Percentiles rank a stretch among this genome's conserved stretches.
Evolutionary conservation across 768 basidiomycete species (phyloP).

Genomic region (Termitomyces sp.): DNA sequence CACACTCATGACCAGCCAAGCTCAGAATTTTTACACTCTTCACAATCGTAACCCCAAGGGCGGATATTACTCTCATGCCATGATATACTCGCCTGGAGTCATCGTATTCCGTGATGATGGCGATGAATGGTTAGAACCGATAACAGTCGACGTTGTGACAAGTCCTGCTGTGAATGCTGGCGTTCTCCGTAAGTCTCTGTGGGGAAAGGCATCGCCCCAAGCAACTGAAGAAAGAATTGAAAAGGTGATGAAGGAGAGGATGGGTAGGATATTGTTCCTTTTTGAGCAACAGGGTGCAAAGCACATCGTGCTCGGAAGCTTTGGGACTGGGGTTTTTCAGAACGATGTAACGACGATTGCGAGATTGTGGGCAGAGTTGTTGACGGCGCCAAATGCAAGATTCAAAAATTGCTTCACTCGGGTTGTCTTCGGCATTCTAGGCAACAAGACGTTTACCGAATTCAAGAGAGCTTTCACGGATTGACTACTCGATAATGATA

Average conservation of each 20-base stretch:
- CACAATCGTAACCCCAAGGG: slow-evolving; percentile 47
- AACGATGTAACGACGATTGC: slow-evolving; percentile 62
- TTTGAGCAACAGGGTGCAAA: slow-evolving; percentile 60
- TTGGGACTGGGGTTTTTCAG: slow-evolving; percentile 76
- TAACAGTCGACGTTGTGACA: slow-evolving; percentile 64
- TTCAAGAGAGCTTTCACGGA: slow-evolving; percentile 20
- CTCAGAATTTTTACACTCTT: slow-evolving; percentile 57
- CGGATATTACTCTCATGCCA: slow-evolving; percentile 74
- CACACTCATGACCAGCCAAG: slow-evolving; percentile 52
- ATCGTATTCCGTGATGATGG: slow-evolving; percentile 61
- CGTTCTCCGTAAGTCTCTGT: slow-evolving; percentile 30
- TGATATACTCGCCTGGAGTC: slow-evolving; percentile 70
- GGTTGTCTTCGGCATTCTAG: slow-evolving; percentile 62
- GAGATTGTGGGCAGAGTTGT: slow-evolving; percentile 59
- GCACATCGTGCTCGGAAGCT: slow-evolving; percentile 68
- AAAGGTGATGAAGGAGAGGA: slow-evolving; percentile 62
- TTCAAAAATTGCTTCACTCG: slow-evolving; percentile 58
- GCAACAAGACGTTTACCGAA: slow-evolving; percentile 25
- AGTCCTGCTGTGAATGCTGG: slow-evolving; percentile 75
- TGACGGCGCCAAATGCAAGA: slow-evolving; percentile 45
- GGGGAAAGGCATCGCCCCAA: slow-evolving; percentile 13
- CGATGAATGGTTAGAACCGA: slow-evolving; percentile 53
- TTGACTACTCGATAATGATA: not conserved
- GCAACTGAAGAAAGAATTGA: slow-evolving; percentile 41
- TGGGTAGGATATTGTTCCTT: slow-evolving; percentile 62